phyloP scores from a whole-genome alignment of 192 early-diverging fungal genomes.

The Rhizophlyctis rosea region DNA sequence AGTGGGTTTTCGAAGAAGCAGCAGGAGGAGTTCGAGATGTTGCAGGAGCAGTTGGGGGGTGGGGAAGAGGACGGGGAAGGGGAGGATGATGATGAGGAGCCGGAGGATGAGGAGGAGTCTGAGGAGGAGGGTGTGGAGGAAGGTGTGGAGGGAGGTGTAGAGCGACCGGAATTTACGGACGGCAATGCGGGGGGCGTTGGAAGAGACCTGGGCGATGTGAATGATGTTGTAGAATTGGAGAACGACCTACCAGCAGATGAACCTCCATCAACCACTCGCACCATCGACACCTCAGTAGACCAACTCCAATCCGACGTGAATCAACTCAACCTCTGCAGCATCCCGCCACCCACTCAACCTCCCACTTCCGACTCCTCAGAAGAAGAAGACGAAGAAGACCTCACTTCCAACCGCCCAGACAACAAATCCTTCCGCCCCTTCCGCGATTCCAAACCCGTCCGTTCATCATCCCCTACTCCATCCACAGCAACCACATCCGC shows the following conservation, averaged over 20 bases:
- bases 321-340: no score
- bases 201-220: background rate
- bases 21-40: conserved; percentile 5
- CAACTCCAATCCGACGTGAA: background rate
- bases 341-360: no score
- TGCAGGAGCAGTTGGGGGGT: background rate
- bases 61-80: conserved; percentile 28
- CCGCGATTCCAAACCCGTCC: conserved; percentile 20
- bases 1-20: conserved; percentile 88
- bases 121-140: conserved; percentile 28
- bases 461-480: conserved; percentile 14
- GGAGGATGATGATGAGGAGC: conserved; percentile 32
- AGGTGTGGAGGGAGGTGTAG: conserved; percentile 10
- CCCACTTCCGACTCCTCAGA: background rate
- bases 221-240: background rate
- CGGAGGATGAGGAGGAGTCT: conserved; percentile 10
- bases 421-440: conserved; percentile 22
- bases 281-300: background rate
- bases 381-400: conserved; percentile 11
- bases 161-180: conserved; percentile 1
- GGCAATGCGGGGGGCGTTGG: background rate
- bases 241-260: background rate
- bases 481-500: conserved; percentile 10
- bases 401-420: conserved; percentile 2
- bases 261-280: background rate